Evolutionary conservation across 192 early-diverging fungal species (phyloP).

Genomic region (Powellomyces hirtus): DNA sequence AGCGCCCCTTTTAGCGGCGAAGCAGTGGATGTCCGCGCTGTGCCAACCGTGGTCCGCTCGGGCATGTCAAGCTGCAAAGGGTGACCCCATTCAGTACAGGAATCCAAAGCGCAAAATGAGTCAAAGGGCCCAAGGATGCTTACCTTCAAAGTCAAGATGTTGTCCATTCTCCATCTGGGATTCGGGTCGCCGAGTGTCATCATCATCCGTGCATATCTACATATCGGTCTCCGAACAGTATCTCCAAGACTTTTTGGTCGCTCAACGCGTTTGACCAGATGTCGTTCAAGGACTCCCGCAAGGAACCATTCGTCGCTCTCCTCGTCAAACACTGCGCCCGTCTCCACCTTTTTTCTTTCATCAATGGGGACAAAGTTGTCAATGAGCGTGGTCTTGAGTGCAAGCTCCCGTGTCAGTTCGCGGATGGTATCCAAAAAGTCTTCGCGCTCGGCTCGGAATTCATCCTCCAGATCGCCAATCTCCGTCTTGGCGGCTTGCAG

Average conservation of each 20-base stretch:
- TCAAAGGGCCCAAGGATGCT: too few species aligned
- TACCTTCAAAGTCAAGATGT: conserved; percentile 50
- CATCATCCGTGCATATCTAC: conserved; percentile 47
- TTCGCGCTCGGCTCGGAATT: conserved; percentile 61
- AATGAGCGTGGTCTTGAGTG: conserved; percentile 50
- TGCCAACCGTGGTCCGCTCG: conserved; percentile 38
- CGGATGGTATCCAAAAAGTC: conserved; percentile 60
- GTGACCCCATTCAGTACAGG: too few species aligned
- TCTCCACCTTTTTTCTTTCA: conserved; percentile 50
- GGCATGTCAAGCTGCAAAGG: conserved; percentile 45
- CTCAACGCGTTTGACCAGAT: conserved; percentile 39
- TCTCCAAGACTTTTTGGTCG: conserved; percentile 37
- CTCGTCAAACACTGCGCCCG: conserved; percentile 48
- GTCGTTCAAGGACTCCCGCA: conserved; percentile 33
- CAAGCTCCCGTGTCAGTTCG: conserved; percentile 55
- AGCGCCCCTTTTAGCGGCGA: conserved; percentile 36
- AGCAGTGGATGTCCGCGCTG: conserved; percentile 13
- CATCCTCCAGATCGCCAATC: conserved; percentile 59
- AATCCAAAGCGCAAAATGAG: background rate
- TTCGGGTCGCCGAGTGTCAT: conserved; percentile 41
- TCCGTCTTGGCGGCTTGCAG: conserved; percentile 48
- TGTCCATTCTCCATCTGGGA: conserved; percentile 43
- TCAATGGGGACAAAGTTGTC: conserved; percentile 53
- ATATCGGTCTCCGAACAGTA: conserved; percentile 43
- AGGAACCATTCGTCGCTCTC: conserved; percentile 57